These are phyloP conservation scores for Marasmius tenuissimus DNA, from an alignment of 1,284 basidiomycete genomes.

Conservation along the genomic window DNA sequence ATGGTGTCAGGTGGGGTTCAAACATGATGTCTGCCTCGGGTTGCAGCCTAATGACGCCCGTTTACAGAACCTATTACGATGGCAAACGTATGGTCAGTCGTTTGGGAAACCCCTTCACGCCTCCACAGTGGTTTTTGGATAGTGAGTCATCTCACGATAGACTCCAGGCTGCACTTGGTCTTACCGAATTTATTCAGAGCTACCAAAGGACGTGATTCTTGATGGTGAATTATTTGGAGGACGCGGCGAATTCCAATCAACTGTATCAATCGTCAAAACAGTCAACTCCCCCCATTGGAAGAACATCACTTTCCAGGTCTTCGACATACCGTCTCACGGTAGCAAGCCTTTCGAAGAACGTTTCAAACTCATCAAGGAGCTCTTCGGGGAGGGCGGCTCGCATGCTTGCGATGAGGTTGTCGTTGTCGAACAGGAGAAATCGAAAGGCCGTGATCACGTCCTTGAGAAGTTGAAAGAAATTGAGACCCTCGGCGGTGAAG, in stretches of 20 bases:
- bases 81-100: constrained; percentile 59
- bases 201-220: constrained; percentile 58
- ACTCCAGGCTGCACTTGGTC: neutral
- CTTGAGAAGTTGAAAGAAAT: constrained; percentile 54
- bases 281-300: constrained; percentile 59
- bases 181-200: constrained; percentile 33
- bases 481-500: constrained; percentile 60
- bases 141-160: constrained; percentile 35
- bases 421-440: constrained; percentile 55
- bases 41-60: neutral
- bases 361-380: constrained; percentile 42
- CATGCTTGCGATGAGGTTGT: constrained; percentile 43
- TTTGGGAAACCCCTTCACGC: constrained; percentile 59
- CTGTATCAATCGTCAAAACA: constrained; percentile 60
- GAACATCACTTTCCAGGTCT: constrained; percentile 63
- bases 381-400: constrained; percentile 47
- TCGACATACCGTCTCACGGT: constrained; percentile 61
- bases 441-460: constrained; percentile 49
- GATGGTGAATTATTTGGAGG: constrained; percentile 67
- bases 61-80: constrained; percentile 57
- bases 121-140: constrained; percentile 61
- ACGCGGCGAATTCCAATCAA: constrained; percentile 57
- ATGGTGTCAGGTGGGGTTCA: constrained; percentile 49
- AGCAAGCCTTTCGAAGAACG: constrained; percentile 57
- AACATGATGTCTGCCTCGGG: neutral